Percentiles rank a stretch among this genome's conserved stretches.
Evolutionary conservation across 2,329 filamentous ascomycete species (phyloP).

Genomic region (Penicillium sp.): DNA sequence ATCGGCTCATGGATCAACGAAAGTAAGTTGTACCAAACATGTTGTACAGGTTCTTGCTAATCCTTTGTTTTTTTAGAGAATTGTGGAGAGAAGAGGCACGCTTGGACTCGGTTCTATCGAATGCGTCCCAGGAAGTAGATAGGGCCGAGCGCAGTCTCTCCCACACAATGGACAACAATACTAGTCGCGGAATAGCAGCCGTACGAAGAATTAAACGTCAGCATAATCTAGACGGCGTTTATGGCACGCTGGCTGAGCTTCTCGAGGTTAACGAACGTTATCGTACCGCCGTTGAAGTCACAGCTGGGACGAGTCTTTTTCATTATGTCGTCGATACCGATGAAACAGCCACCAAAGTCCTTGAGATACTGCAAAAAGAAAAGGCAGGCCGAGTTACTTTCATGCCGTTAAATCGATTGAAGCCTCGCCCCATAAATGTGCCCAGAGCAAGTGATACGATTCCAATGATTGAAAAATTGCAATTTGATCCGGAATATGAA

Average conservation of each 20-base stretch:
- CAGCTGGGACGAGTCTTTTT: conserved; percentile 87
- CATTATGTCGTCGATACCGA: conserved; percentile 95
- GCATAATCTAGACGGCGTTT: conserved; percentile 76
- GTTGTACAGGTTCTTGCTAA: neutral
- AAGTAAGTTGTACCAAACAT: conserved; percentile 49
- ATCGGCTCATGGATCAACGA: conserved; percentile 78
- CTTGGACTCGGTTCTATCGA: conserved; percentile 70
- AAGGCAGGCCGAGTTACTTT: conserved; percentile 87
- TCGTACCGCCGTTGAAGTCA: conserved; percentile 84
- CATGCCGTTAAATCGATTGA: conserved; percentile 83
- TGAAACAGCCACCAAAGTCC: conserved; percentile 75
- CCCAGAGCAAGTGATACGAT: conserved; percentile 84
- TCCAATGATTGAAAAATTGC: conserved; percentile 78
- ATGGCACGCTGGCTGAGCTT: conserved; percentile 91
- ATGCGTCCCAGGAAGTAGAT: conserved; percentile 71
- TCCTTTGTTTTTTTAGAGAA: conserved; percentile 36
- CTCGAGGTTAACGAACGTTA: conserved; percentile 81
- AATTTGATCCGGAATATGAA: conserved; percentile 72
- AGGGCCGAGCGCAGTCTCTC: conserved; percentile 73
- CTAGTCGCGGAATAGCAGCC: conserved; percentile 78
- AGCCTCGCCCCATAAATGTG: conserved; percentile 66
- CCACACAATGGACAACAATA: conserved; percentile 84
- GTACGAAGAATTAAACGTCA: conserved; percentile 79
- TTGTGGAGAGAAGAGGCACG: conserved; percentile 88
- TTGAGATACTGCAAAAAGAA: conserved; percentile 73